phyloP scores from a whole-genome alignment of 1,139 yeast species.

The Spathaspora sp. region DNA sequence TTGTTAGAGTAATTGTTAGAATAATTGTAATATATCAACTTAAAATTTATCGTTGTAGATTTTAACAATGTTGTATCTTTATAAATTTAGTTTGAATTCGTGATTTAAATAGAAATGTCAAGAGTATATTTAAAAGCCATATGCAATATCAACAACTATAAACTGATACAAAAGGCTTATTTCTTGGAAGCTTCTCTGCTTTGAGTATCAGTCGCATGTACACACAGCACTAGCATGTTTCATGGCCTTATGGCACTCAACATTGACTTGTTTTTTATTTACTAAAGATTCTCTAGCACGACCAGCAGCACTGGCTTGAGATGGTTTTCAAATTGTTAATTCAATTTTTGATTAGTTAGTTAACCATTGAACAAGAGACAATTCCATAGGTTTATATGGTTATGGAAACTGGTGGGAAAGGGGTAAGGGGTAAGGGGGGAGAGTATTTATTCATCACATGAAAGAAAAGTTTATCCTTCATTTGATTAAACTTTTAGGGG shows the following conservation, averaged over 20 bases:
- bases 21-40: too few species aligned
- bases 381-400: not conserved
- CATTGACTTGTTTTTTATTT: slow-evolving; percentile 2
- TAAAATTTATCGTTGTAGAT: too few species aligned
- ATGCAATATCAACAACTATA: not conserved
- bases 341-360: not conserved
- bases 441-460: too few species aligned
- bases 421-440: too few species aligned
- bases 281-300: not conserved
- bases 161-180: not conserved
- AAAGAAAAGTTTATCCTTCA: too few species aligned
- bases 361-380: not conserved
- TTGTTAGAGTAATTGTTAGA: not conserved
- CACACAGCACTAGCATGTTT: not conserved
- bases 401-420: too few species aligned
- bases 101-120: not conserved
- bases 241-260: slow-evolving; percentile 3
- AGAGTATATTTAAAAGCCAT: not conserved
- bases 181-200: slow-evolving; percentile 2
- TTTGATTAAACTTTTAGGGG: too few species aligned
- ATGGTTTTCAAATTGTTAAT: slow-evolving; percentile 2
- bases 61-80: too few species aligned
- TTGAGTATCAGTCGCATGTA: not conserved
- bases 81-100: too few species aligned
- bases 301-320: not conserved